A percentile compares a stretch with the other conserved stretches of the same genome.
These are phyloP conservation scores for Withania somnifera DNA, from an alignment of 305 asterid species.

Conservation along the genomic window DNA sequence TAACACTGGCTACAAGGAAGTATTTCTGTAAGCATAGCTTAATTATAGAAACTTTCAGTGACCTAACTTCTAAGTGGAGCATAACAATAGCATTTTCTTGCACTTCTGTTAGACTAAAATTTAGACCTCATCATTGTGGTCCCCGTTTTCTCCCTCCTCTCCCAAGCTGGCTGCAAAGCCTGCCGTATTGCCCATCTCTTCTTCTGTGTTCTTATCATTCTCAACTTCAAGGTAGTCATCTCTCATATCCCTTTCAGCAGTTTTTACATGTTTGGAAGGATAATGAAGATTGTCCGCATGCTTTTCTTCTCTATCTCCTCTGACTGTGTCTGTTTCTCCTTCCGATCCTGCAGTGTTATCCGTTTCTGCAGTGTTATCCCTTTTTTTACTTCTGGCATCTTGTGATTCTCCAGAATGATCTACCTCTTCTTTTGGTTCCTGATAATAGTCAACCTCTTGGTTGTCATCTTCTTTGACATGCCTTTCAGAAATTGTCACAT, in stretches of 20 bases:
- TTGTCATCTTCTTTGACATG: neutral
- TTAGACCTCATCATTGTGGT: constrained; percentile 17
- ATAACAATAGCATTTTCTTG: neutral
- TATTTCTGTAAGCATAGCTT: neutral
- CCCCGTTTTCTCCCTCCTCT: neutral
- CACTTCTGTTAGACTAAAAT: constrained; percentile 16
- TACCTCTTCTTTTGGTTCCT: neutral
- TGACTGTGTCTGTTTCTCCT: neutral
- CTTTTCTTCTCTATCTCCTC: constrained; percentile 9
- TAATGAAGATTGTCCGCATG: neutral
- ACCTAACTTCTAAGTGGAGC: neutral
- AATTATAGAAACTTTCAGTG: neutral
- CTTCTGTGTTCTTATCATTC: constrained; percentile 14
- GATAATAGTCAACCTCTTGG: neutral
- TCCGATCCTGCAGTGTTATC: constrained; percentile 9
- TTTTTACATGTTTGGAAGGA: constrained; percentile 4
- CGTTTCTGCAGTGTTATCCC: constrained; percentile 6
- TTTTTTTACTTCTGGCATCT: constrained; percentile 2
- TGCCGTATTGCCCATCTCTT: constrained; percentile 9
- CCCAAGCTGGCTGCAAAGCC: constrained; percentile 4
- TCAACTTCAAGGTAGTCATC: constrained; percentile 6
- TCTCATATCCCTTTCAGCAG: constrained; percentile 11
- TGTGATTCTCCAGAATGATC: neutral
- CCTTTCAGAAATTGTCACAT: neutral
- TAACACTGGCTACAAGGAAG: too few relatives aligned